These are phyloP conservation scores for Cymbidium sinense DNA, from an alignment of 106 monocot genomes.

Conservation along the genomic window DNA sequence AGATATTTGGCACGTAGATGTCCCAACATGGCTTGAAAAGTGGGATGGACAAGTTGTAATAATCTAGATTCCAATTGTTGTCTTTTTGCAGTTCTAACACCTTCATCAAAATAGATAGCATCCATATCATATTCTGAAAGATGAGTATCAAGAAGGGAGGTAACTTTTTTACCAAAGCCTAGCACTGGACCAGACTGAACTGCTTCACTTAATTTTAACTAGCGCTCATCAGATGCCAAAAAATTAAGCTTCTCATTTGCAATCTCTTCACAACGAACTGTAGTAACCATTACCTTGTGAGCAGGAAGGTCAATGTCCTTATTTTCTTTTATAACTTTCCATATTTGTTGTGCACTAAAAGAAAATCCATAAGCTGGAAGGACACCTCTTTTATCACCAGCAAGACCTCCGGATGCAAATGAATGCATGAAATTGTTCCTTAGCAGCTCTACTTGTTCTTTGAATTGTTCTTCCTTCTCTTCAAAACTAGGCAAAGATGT, in stretches of 20 bases:
- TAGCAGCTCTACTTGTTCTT: slow-evolving; percentile 42
- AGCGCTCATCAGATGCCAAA: too few species aligned
- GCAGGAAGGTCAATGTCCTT: slow-evolving; percentile 56
- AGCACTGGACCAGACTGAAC: slow-evolving; percentile 50
- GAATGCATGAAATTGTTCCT: slow-evolving; percentile 48
- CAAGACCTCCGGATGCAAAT: slow-evolving; percentile 50
- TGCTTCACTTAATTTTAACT: slow-evolving; percentile 52
- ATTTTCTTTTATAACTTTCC: slow-evolving; percentile 56
- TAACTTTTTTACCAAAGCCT: slow-evolving; percentile 65
- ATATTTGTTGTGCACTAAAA: slow-evolving; percentile 53
- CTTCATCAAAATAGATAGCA: too few species aligned
- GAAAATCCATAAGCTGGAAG: too few species aligned
- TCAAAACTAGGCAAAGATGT: too few species aligned
- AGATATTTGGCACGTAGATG: slow-evolving; percentile 34
- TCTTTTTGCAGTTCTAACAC: too few species aligned
- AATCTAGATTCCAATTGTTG: too few species aligned
- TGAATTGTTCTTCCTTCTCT: too few species aligned
- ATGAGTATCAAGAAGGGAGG: slow-evolving; percentile 44
- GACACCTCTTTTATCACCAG: slow-evolving; percentile 52
- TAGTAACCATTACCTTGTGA: slow-evolving; percentile 66
- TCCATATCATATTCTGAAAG: slow-evolving; percentile 37
- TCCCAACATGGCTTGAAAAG: slow-evolving; percentile 44
- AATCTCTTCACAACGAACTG: slow-evolving; percentile 54
- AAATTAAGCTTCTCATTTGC: slow-evolving; percentile 52
- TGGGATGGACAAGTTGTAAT: slow-evolving; percentile 55